phyloP scores from a whole-genome alignment of 23 red algal species.

The Gracilaria domingensis region DNA sequence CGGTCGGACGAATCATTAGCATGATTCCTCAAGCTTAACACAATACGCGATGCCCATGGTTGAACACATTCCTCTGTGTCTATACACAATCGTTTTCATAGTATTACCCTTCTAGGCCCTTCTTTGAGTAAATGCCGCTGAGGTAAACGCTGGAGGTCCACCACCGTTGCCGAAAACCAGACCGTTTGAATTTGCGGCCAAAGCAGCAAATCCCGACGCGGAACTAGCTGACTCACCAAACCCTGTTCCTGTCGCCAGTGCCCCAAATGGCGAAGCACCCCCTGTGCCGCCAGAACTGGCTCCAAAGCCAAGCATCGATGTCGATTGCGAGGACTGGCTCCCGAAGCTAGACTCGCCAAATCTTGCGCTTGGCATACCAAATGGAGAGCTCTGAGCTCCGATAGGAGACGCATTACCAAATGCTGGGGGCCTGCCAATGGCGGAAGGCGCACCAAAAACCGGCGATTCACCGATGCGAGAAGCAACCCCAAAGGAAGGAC shows the following conservation, averaged over 20 bases:
- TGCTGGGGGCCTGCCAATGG: slow-evolving; percentile 34
- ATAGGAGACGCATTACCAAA: slow-evolving; percentile 38
- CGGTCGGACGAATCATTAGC: not conserved
- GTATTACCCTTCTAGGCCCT: slow-evolving; percentile 17
- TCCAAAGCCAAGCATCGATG: slow-evolving; percentile 25
- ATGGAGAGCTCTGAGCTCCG: slow-evolving; percentile 29
- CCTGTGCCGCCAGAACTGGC: not conserved
- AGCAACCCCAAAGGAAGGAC: slow-evolving; percentile 23
- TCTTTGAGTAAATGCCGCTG: slow-evolving; percentile 60
- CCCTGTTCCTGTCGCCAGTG: slow-evolving; percentile 36
- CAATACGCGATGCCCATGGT: too few relatives aligned
- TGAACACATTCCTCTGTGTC: too few relatives aligned
- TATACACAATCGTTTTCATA: too few relatives aligned
- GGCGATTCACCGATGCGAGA: not conserved
- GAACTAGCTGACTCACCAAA: slow-evolving; percentile 32
- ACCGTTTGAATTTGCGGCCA: slow-evolving; percentile 17
- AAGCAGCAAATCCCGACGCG: slow-evolving; percentile 57
- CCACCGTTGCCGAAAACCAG: slow-evolving; percentile 57
- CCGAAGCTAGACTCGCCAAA: slow-evolving; percentile 43
- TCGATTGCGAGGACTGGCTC: not conserved
- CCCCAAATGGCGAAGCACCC: slow-evolving; percentile 55
- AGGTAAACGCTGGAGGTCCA: slow-evolving; percentile 61
- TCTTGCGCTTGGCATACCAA: slow-evolving; percentile 13
- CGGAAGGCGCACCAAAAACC: slow-evolving; percentile 41
- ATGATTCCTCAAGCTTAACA: too few relatives aligned